Percentiles rank a stretch among this genome's conserved stretches.
These are phyloP conservation scores for Daldinia childiae DNA, from an alignment of 495 filamentous ascomycete genomes.

Conservation along the genomic window DNA sequence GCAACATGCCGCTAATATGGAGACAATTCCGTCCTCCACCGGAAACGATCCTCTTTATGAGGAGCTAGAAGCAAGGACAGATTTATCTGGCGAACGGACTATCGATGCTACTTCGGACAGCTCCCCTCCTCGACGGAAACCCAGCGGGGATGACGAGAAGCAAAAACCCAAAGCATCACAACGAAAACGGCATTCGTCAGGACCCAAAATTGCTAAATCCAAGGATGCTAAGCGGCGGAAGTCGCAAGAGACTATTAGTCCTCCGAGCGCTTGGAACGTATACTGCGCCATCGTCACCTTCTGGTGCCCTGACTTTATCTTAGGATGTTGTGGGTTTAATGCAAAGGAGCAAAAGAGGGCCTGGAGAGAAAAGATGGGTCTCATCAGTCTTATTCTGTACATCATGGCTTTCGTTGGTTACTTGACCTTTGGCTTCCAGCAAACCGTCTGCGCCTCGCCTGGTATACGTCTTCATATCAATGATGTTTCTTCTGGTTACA, in stretches of 20 bases:
- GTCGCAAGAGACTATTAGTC: conserved; percentile 72
- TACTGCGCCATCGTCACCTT: conserved; percentile 96
- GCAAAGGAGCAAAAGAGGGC: conserved; percentile 87
- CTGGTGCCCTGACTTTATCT: conserved; percentile 87
- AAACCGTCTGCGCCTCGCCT: conserved; percentile 79
- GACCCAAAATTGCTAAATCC: conserved; percentile 55
- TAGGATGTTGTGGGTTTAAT: conserved; percentile 88
- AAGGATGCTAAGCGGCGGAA: conserved; percentile 70
- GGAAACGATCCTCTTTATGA: conserved; percentile 89
- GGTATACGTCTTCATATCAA: conserved; percentile 80
- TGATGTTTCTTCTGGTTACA: conserved; percentile 78
- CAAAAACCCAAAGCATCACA: conserved; percentile 33
- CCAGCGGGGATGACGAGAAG: conserved; percentile 53
- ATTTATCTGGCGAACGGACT: conserved; percentile 59
- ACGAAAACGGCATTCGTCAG: conserved; percentile 46
- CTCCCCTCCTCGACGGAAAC: conserved; percentile 49
- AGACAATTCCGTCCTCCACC: conserved; percentile 85
- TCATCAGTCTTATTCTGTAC: conserved; percentile 90
- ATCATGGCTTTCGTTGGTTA: conserved; percentile 94
- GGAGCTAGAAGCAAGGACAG: conserved; percentile 63
- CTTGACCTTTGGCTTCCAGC: conserved; percentile 95
- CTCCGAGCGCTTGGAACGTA: conserved; percentile 91
- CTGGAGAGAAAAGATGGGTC: conserved; percentile 98
- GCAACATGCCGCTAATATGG: conserved; percentile 90
- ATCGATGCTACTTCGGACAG: conserved; percentile 52